Conservation (phyloP, 2,329 filamentous ascomycete genomes). For the Mariannaea sp. region DNA sequence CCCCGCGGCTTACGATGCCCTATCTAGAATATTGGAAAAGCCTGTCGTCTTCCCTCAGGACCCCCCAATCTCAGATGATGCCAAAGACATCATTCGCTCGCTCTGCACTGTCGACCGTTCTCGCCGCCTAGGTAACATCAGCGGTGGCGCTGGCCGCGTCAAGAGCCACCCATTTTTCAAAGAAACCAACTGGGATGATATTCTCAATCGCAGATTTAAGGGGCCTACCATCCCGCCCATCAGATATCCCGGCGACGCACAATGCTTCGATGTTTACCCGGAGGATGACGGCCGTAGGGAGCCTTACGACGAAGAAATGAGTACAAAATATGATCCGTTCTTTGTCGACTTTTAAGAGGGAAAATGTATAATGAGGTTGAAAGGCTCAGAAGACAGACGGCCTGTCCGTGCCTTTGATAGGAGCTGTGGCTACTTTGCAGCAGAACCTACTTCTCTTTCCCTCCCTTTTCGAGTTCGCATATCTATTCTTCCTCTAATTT, state of each 20-base stretch:
- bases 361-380: neutral
- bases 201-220: conserved; percentile 65
- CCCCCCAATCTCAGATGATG: conserved; percentile 67
- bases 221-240: conserved; percentile 80
- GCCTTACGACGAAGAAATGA: conserved; percentile 71
- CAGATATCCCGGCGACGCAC: conserved; percentile 72
- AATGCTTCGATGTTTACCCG: conserved; percentile 85
- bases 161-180: conserved; percentile 79
- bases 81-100: conserved; percentile 74
- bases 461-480: no score
- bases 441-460: no score
- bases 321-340: conserved; percentile 68
- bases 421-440: no score
- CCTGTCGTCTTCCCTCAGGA: conserved; percentile 74
- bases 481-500: no score
- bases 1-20: conserved; percentile 1
- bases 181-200: conserved; percentile 73
- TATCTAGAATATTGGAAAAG: conserved; percentile 73
- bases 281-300: conserved; percentile 71
- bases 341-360: conserved; percentile 66
- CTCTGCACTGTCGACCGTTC: conserved; percentile 82
- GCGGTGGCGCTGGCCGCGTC: conserved; percentile 72
- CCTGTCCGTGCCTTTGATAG: no score
- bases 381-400: no score
- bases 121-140: conserved; percentile 77